phyloP scores from a whole-genome alignment of 2,329 filamentous ascomycete genomes.

The Ceratocystis variospora region DNA sequence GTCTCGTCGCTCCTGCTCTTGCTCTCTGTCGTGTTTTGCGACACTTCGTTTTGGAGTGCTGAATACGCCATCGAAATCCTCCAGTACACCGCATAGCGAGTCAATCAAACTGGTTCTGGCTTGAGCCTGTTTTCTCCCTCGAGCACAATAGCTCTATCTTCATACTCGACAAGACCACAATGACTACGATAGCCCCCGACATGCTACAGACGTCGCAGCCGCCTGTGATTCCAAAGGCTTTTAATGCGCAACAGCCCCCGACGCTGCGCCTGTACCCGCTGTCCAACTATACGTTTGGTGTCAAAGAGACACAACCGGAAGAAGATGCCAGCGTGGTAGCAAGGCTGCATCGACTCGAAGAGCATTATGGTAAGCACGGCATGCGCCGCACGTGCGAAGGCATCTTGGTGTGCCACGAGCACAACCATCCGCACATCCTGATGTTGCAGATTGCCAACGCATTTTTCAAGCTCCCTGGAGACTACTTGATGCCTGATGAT shows the following conservation, averaged over 20 bases:
- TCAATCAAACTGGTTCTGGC: too few species aligned
- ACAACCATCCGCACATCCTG: constrained; percentile 95
- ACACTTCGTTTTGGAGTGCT: background rate
- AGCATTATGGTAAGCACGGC: constrained; percentile 81
- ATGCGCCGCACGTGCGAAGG: constrained; percentile 97
- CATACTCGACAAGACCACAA: constrained; percentile 28
- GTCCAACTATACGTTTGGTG: constrained; percentile 97
- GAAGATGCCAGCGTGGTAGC: constrained; percentile 93
- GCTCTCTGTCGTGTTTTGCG: background rate
- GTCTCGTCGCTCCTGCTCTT: too few species aligned
- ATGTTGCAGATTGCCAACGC: constrained; percentile 99
- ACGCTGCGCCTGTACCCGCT: constrained; percentile 88
- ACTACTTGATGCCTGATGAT: constrained; percentile 80
- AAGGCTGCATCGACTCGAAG: constrained; percentile 82
- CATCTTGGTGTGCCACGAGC: constrained; percentile 93
- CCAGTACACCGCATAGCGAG: too few species aligned
- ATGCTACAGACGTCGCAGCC: constrained; percentile 65
- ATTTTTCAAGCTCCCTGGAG: constrained; percentile 96
- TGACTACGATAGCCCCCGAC: constrained; percentile 73
- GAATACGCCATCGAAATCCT: too few species aligned
- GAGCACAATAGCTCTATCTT: background rate
- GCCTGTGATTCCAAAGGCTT: constrained; percentile 66
- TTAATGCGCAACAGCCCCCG: constrained; percentile 77
- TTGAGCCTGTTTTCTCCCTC: background rate
- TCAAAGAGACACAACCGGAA: constrained; percentile 95